phyloP scores from a whole-genome alignment of 805 yeast species.

The Ogataea ganodermae region DNA sequence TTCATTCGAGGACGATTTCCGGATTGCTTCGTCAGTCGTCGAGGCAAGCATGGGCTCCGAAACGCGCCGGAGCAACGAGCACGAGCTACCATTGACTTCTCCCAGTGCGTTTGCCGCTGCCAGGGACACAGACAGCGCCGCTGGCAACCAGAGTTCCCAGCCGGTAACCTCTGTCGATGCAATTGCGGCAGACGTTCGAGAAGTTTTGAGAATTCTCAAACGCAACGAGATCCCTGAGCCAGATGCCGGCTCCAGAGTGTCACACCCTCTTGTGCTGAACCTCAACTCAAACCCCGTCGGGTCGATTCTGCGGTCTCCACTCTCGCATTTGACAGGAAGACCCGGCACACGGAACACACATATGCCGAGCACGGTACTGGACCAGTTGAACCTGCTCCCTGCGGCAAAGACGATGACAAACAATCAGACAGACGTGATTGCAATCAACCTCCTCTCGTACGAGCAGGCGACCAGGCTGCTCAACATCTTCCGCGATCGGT shows the following conservation, averaged over 20 bases:
- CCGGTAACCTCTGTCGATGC: constrained; percentile 2
- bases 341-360: constrained; percentile 33
- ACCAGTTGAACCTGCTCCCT: constrained; percentile 16
- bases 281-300: constrained; percentile 18
- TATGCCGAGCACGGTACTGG: constrained; percentile 23
- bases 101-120: not conserved
- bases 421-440: constrained; percentile 46
- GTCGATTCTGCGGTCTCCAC: constrained; percentile 46
- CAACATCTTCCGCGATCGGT: constrained; percentile 61
- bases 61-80: not conserved
- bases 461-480: constrained; percentile 52
- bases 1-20: constrained; percentile 44
- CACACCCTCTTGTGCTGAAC: constrained; percentile 11
- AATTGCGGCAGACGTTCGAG: constrained; percentile 16
- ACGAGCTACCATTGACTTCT: not conserved
- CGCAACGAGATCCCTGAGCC: constrained; percentile 14
- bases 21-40: not conserved
- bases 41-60: not conserved
- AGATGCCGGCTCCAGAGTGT: not conserved
- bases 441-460: constrained; percentile 49
- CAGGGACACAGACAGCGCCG: no score
- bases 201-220: constrained; percentile 15
- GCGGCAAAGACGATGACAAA: constrained; percentile 5
- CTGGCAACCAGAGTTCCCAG: not conserved
- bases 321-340: constrained; percentile 40